These are phyloP conservation scores for Diaporthe aspalathi DNA, from an alignment of 2,329 filamentous ascomycete species.

Conservation along the genomic window DNA sequence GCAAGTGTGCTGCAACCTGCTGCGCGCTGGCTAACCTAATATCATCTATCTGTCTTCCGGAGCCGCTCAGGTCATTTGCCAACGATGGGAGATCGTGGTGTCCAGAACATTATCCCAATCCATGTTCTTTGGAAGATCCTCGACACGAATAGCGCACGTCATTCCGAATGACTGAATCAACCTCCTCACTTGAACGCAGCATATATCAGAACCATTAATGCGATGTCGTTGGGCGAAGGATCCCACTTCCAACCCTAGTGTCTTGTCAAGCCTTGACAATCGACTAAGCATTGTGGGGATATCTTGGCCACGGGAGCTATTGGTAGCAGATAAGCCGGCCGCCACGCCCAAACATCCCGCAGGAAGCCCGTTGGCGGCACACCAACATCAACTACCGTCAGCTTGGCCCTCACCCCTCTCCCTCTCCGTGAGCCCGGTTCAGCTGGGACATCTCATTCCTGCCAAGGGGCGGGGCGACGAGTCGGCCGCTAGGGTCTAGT, in stretches of 20 bases:
- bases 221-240: constrained; percentile 1
- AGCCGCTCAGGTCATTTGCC: background rate
- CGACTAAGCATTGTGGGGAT: constrained; percentile 29
- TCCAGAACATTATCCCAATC: background rate
- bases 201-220: background rate
- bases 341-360: background rate
- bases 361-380: constrained; percentile 3
- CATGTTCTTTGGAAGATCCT: background rate
- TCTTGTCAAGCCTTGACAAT: constrained; percentile 3
- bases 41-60: background rate
- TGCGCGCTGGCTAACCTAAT: background rate
- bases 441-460: constrained; percentile 17
- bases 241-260: background rate
- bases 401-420: constrained; percentile 18
- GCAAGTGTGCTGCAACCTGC: background rate
- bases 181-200: background rate
- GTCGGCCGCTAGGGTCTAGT: constrained; percentile 1
- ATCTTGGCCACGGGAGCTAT: constrained; percentile 28
- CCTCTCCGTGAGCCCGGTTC: background rate
- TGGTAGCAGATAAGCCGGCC: constrained; percentile 24
- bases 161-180: background rate
- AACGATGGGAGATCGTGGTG: no score
- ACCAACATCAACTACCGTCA: constrained; percentile 27
- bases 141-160: background rate
- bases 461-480: constrained; percentile 18